These are phyloP conservation scores for Crithidia sp. DNA, from an alignment of 208 protist species.

Conservation along the genomic window DNA sequence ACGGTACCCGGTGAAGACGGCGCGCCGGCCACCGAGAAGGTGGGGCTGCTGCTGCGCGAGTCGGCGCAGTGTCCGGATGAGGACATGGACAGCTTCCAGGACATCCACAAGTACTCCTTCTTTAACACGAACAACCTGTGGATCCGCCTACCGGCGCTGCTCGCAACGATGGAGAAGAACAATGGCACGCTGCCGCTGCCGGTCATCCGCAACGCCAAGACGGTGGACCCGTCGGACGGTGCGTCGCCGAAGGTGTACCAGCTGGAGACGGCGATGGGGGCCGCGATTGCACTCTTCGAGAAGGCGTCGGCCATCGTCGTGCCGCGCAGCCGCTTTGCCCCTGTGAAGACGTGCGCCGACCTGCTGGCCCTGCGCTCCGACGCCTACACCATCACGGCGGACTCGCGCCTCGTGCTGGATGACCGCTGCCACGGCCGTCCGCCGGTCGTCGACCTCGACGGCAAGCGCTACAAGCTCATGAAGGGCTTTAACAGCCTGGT, in stretches of 20 bases:
- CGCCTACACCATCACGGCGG: conserved; percentile 87
- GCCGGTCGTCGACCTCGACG: conserved; percentile 72
- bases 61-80: conserved; percentile 86
- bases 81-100: conserved; percentile 96
- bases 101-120: conserved; percentile 96
- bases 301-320: conserved; percentile 91
- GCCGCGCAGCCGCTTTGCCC: conserved; percentile 96
- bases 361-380: conserved; percentile 97
- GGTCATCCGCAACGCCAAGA: conserved; percentile 88
- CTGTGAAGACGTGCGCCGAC: conserved; percentile 98
- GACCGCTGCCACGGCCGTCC: conserved; percentile 55
- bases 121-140: conserved; percentile 99
- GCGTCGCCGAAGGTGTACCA: conserved; percentile 79
- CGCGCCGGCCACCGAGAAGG: conserved; percentile 23
- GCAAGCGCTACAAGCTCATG: conserved; percentile 80
- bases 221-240: conserved; percentile 75
- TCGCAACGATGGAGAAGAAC: conserved; percentile 67
- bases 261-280: conserved; percentile 92
- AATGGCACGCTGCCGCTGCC: conserved; percentile 72
- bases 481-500: conserved; percentile 65
- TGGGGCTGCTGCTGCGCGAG: conserved; percentile 88
- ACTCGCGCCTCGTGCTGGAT: conserved; percentile 64
- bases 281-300: conserved; percentile 96
- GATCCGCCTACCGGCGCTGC: conserved; percentile 93
- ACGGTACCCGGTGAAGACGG: conserved; percentile 13